A percentile compares a stretch with the other conserved stretches of the same genome.
phyloP scores from a whole-genome alignment of 257 asterid species.

The Gentiana macrophylla region DNA sequence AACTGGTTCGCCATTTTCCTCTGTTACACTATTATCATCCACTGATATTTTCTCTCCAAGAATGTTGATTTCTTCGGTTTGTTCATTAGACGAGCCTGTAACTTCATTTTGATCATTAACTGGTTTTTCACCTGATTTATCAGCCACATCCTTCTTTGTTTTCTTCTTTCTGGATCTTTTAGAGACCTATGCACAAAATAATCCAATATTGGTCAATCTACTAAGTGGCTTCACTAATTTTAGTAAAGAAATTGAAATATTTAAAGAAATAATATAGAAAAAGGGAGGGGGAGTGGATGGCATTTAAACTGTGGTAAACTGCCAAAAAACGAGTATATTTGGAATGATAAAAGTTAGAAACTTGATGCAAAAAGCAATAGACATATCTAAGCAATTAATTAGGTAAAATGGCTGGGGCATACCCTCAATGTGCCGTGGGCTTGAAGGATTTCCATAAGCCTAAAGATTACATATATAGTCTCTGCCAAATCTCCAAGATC shows the following conservation, averaged over 20 bases:
- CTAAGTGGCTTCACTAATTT: too few species aligned
- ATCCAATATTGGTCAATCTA: constrained; percentile 4
- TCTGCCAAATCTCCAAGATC: constrained; percentile 95
- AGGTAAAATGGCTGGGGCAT: constrained; percentile 4
- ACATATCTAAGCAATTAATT: too few species aligned
- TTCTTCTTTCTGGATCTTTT: constrained; percentile 65
- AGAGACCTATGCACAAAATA: constrained; percentile 51
- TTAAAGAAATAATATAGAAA: too few species aligned
- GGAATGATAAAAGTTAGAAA: too few species aligned
- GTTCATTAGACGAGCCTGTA: constrained; percentile 26
- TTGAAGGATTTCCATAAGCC: constrained; percentile 87
- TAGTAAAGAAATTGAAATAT: too few species aligned
- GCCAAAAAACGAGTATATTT: too few species aligned
- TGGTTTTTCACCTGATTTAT: constrained; percentile 28
- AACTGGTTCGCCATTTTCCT: constrained; percentile 27
- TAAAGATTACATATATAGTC: constrained; percentile 54
- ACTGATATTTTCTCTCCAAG: constrained; percentile 23
- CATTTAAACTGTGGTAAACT: too few species aligned
- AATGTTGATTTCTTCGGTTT: constrained; percentile 30
- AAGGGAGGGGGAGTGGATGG: too few species aligned
- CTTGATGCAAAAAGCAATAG: too few species aligned
- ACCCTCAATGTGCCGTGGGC: constrained; percentile 84
- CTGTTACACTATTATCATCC: constrained; percentile 18
- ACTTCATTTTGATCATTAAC: constrained; percentile 26
- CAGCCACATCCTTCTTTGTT: constrained; percentile 34